phyloP scores from a whole-genome alignment of 176 grass and related monocot species.

The Triticum timopheevii region DNA sequence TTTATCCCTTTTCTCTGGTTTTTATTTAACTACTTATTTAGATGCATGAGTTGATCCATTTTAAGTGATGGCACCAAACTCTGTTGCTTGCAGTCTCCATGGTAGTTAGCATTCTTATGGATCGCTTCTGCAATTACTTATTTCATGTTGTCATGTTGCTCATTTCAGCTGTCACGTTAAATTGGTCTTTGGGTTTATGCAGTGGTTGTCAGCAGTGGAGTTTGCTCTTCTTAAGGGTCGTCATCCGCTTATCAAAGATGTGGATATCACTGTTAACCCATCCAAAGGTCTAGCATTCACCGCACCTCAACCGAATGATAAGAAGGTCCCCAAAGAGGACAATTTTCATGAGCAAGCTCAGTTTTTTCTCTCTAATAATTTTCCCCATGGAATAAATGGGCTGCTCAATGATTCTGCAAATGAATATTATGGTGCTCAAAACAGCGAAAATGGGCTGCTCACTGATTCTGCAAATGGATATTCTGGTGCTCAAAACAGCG shows the following conservation, averaged over 20 bases:
- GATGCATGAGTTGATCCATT: slow-evolving; percentile 16
- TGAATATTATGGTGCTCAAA: slow-evolving; percentile 41
- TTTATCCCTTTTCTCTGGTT: neutral
- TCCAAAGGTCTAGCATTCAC: slow-evolving; percentile 75
- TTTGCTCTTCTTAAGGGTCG: slow-evolving; percentile 92
- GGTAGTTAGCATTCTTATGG: slow-evolving; percentile 7
- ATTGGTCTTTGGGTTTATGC: slow-evolving; percentile 43
- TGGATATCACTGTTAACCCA: slow-evolving; percentile 81
- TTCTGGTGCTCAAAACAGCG: slow-evolving; percentile 42
- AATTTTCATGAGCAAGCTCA: slow-evolving; percentile 30
- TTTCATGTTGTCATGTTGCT: neutral
- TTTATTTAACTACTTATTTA: neutral
- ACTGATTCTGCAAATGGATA: no score
- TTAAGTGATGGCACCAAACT: neutral
- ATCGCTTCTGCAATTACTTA: slow-evolving; percentile 6
- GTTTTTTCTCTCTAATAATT: slow-evolving; percentile 43
- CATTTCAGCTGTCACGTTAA: slow-evolving; percentile 14
- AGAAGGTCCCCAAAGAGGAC: slow-evolving; percentile 23
- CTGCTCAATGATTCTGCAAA: slow-evolving; percentile 56
- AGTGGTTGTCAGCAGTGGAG: slow-evolving; percentile 95
- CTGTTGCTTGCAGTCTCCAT: neutral
- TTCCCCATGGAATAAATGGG: slow-evolving; percentile 50
- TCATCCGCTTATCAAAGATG: slow-evolving; percentile 91
- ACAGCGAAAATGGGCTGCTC: slow-evolving; percentile 32
- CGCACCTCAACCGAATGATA: slow-evolving; percentile 44